Percentiles rank a stretch among this genome's conserved stretches.
Conservation (phyloP, 805 yeast genomes). For the Sungouiella thailandica region DNA sequence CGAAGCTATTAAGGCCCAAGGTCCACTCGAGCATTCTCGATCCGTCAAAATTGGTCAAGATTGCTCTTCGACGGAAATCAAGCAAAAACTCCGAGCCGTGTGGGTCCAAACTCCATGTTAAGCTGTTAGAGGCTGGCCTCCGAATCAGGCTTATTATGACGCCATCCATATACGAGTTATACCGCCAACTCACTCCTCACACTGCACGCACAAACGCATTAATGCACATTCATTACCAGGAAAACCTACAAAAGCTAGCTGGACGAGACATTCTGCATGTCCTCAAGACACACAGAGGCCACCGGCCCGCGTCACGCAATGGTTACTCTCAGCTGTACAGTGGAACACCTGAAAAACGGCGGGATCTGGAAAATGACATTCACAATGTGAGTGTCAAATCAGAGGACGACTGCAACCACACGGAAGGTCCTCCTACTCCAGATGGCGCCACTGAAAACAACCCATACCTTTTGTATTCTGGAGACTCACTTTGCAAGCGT, state of each 20-base stretch:
- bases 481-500: slow-evolving; percentile 17
- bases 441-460: not conserved
- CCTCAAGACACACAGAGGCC: not conserved
- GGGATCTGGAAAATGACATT: no score
- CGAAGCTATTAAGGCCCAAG: slow-evolving; percentile 10
- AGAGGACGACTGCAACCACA: not conserved
- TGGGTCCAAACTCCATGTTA: slow-evolving; percentile 29
- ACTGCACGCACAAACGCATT: slow-evolving; percentile 17
- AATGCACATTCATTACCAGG: not conserved
- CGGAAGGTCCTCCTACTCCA: not conserved
- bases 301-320: no score
- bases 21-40: slow-evolving; percentile 13
- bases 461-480: slow-evolving; percentile 3
- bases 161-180: slow-evolving; percentile 39
- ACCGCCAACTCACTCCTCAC: slow-evolving; percentile 38
- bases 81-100: slow-evolving; percentile 12
- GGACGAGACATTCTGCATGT: not conserved
- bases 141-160: slow-evolving; percentile 45
- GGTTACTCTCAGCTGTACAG: not conserved
- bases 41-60: slow-evolving; percentile 19
- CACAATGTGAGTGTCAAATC: no score
- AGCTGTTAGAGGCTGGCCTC: slow-evolving; percentile 48
- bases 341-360: not conserved
- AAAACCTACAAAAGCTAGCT: not conserved
- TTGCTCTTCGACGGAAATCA: slow-evolving; percentile 32